Evolutionary conservation across 495 filamentous ascomycete genomes (phyloP).

Genomic region (Cladorrhinum samala): DNA sequence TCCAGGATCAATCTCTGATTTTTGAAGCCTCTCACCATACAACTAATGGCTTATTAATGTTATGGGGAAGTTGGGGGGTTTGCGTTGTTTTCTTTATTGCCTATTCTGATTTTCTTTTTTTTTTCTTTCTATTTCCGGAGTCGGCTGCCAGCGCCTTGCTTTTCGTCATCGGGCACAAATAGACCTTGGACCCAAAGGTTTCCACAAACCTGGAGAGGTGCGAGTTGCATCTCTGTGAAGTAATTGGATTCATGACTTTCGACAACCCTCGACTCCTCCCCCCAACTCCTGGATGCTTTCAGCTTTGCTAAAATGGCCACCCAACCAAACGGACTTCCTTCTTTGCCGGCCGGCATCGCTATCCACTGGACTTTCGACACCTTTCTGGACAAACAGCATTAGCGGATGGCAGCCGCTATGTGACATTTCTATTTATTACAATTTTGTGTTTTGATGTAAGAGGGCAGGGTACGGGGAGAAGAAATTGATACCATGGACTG

Average conservation of each 20-base stretch:
- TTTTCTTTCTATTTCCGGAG: slow-evolving; percentile 20
- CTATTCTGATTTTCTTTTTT: slow-evolving; percentile 1
- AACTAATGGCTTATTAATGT: slow-evolving; percentile 19
- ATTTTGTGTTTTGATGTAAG: slow-evolving; percentile 16
- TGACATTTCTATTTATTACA: slow-evolving; percentile 6
- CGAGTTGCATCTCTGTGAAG: slow-evolving; percentile 38
- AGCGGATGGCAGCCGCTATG: slow-evolving; percentile 24
- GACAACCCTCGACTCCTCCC: neutral
- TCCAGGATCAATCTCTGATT: slow-evolving; percentile 9
- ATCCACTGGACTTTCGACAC: slow-evolving; percentile 4
- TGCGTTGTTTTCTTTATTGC: slow-evolving; percentile 7
- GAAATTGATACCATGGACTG: slow-evolving; percentile 14
- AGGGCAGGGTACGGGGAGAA: neutral
- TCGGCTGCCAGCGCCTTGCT: slow-evolving; percentile 19
- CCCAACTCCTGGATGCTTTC: neutral
- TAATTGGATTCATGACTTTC: slow-evolving; percentile 8
- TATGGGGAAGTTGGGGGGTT: slow-evolving; percentile 20
- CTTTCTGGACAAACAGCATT: slow-evolving; percentile 9
- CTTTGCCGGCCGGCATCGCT: slow-evolving; percentile 7
- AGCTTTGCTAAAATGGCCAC: neutral
- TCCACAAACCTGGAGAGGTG: slow-evolving; percentile 32
- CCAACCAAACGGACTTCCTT: slow-evolving; percentile 8
- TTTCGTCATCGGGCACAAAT: slow-evolving; percentile 32
- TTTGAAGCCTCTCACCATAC: slow-evolving; percentile 4
- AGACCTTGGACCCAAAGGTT: slow-evolving; percentile 35